Evolutionary conservation across 768 basidiomycete genomes (phyloP).

Genomic region (Suillus alpinus): DNA sequence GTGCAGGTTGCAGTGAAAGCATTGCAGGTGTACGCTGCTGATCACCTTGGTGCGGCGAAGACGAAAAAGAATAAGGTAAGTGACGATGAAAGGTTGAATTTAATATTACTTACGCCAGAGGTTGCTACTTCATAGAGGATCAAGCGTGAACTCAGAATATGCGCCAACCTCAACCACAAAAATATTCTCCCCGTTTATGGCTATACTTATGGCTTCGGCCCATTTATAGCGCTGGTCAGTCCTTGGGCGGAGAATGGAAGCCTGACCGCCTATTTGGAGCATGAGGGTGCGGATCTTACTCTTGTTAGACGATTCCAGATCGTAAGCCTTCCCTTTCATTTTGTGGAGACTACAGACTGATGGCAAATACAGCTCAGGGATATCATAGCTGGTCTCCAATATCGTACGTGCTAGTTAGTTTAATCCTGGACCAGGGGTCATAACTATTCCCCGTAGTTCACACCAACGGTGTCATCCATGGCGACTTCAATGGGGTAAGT

Average conservation of each 20-base stretch:
- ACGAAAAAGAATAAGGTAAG: conserved; percentile 4
- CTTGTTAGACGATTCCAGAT: conserved; percentile 13
- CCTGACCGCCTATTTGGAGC: conserved; percentile 12
- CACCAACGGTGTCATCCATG: neutral
- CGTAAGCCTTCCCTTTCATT: conserved; percentile 8
- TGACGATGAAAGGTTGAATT: neutral
- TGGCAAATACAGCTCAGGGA: neutral
- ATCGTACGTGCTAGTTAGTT: neutral
- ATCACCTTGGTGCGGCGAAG: neutral
- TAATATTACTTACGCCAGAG: neutral
- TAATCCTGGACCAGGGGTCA: neutral
- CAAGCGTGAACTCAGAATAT: conserved; percentile 19
- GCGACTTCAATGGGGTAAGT: conserved; percentile 8
- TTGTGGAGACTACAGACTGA: neutral
- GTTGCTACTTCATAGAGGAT: conserved; percentile 18
- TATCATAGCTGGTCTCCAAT: neutral
- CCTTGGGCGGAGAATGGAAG: conserved; percentile 16
- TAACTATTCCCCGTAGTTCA: conserved; percentile 1
- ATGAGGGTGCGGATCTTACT: neutral
- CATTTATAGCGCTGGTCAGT: conserved; percentile 19
- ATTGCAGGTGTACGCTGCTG: neutral
- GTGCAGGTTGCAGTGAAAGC: conserved; percentile 3
- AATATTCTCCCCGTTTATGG: conserved; percentile 20
- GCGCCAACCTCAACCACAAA: conserved; percentile 14
- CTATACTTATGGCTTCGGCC: conserved; percentile 17